phyloP scores from a whole-genome alignment of 176 grass and related monocot genomes.

The Metroxylon sagu region DNA sequence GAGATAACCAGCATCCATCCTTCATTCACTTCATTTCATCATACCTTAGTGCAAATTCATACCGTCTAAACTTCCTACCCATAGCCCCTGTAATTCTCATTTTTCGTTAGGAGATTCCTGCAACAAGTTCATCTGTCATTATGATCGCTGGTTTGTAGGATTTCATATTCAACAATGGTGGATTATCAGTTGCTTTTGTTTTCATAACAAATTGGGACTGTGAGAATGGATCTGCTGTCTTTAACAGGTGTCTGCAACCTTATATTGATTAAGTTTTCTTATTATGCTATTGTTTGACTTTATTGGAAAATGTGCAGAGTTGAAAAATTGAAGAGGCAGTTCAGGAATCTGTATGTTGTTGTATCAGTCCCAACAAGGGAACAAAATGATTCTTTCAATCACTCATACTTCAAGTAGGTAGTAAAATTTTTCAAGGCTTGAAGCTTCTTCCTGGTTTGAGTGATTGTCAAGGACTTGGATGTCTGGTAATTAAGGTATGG shows the following conservation, averaged over 20 bases:
- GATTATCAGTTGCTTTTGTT: constrained; percentile 59
- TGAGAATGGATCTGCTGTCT: constrained; percentile 40
- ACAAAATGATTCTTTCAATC: constrained; percentile 71
- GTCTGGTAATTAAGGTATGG: constrained; percentile 37
- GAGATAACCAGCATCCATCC: constrained; percentile 45
- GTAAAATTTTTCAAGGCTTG: background rate
- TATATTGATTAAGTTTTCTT: background rate
- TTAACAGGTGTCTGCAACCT: constrained; percentile 30
- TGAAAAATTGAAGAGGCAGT: constrained; percentile 61
- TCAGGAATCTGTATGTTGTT: constrained; percentile 67
- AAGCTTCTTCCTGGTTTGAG: constrained; percentile 6
- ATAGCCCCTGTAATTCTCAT: constrained; percentile 41
- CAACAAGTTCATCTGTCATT: background rate
- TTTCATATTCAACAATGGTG: constrained; percentile 72
- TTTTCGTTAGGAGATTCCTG: background rate
- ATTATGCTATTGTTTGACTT: background rate
- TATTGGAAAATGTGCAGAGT: constrained; percentile 30
- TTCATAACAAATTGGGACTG: constrained; percentile 57
- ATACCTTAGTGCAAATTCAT: constrained; percentile 54
- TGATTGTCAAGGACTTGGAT: background rate
- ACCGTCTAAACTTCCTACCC: constrained; percentile 61
- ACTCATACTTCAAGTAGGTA: constrained; percentile 55
- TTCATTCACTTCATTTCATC: constrained; percentile 52
- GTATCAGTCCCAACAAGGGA: constrained; percentile 45
- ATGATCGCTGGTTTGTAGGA: constrained; percentile 34